Base-by-base conservation (phyloP, 805 yeast genomes). In the Ogataea methanolica region DNA sequence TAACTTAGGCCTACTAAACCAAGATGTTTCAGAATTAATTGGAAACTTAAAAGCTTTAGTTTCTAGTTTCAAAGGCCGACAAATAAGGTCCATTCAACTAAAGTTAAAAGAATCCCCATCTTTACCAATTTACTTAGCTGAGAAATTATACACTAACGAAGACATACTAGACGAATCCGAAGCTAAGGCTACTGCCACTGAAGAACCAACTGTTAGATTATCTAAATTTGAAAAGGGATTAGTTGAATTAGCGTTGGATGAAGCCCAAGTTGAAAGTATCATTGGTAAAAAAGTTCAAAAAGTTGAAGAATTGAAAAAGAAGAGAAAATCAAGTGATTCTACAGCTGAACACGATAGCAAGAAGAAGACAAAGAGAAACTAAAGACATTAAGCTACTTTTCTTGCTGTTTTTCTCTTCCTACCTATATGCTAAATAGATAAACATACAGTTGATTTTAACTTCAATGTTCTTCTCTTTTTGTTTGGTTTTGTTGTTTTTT, bases 171-270 rank as follows among this genome's bases (percentile, higher is more conserved):
- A 65, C 12, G 72, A 66, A 17, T 53, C 59, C 9, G 53, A 54
- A 17, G 54, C 47, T 4, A 53, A 55, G 38, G 44, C 51, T 16
- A 56, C 53, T 19, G 60, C 57, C 14, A 62, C 57, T 22, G 52
- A 55, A 6, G 66, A 63, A 23, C 61, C 62, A 16, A 72, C 67
- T 36, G 70, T 74, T 50, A 73, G 74, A 55, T 68, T 82, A 44
- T 70, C 86, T 43, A 68, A 73, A 23, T 85, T 86, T 65, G 95
- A 87, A 56, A 79, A 78, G 62, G 89, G 89, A 38, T 79, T 91
- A 70, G 75, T 88, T 61, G 96, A 91, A 72, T 71, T 79, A 63
- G 87, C 90, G 56, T 85, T 85, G 47, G 85, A 83, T 57, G 90
- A 87, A 52, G 83, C 80, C 21, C 91, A 81, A 48, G 69, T 83